These are phyloP conservation scores for Teunomyces lycoperdinae DNA, from an alignment of 805 yeast species.

Conservation along the genomic window DNA sequence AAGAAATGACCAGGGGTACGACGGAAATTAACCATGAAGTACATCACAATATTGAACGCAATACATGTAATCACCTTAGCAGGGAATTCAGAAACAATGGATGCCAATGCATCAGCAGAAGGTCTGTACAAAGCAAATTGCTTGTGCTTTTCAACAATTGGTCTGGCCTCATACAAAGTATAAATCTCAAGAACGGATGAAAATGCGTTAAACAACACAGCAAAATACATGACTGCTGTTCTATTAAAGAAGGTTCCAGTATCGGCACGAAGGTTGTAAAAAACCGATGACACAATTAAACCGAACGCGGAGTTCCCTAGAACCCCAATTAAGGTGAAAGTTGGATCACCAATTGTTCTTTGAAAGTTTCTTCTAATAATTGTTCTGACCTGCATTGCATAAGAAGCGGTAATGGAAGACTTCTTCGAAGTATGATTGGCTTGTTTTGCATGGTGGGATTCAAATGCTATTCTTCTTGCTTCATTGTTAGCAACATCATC, in stretches of 20 bases:
- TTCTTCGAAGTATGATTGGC: conserved; percentile 31
- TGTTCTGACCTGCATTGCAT: conserved; percentile 33
- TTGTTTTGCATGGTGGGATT: conserved; percentile 35
- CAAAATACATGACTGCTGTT: conserved; percentile 62
- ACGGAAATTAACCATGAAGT: conserved; percentile 27
- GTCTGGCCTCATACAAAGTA: conserved; percentile 56
- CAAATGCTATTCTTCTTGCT: conserved; percentile 13
- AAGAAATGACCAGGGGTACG: conserved; percentile 22
- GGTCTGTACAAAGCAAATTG: conserved; percentile 71
- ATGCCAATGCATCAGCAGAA: conserved; percentile 67
- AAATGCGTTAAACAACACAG: conserved; percentile 59
- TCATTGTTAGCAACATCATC: conserved; percentile 11
- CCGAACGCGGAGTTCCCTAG: conserved; percentile 56
- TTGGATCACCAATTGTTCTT: conserved; percentile 54
- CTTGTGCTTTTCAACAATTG: conserved; percentile 69
- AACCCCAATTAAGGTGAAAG: conserved; percentile 50
- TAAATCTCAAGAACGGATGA: conserved; percentile 59
- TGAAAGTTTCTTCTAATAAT: conserved; percentile 54
- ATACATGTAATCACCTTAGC: conserved; percentile 43
- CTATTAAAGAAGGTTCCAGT: conserved; percentile 60
- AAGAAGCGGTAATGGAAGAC: conserved; percentile 37
- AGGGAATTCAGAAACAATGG: conserved; percentile 61
- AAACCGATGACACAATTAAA: conserved; percentile 59
- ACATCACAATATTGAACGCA: conserved; percentile 30
- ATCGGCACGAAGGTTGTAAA: conserved; percentile 46